A percentile compares a stretch with the other conserved stretches of the same genome.
phyloP scores from a whole-genome alignment of 2,329 filamentous ascomycete species.

The Pseudogymnoascus sp. region DNA sequence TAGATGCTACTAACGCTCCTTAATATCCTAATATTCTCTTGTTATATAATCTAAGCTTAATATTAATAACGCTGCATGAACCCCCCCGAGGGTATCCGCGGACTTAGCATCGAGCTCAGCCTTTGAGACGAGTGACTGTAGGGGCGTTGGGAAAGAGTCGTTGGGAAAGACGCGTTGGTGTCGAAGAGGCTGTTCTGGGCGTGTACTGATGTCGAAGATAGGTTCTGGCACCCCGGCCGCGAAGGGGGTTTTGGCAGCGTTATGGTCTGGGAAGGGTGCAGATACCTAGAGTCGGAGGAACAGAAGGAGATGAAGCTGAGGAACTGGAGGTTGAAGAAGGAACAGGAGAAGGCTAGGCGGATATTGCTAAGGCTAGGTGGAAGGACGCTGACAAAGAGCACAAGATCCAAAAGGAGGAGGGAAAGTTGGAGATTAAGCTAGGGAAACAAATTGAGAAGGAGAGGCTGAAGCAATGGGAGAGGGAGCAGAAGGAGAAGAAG shows the following conservation, averaged over 20 bases:
- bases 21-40: too few relatives aligned
- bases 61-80: background rate
- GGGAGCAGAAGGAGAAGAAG: background rate
- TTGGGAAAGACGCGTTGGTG: background rate
- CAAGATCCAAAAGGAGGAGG: background rate
- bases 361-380: background rate
- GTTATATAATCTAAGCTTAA: too few relatives aligned
- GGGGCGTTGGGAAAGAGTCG: background rate
- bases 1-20: too few relatives aligned
- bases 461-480: background rate
- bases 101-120: background rate
- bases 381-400: background rate
- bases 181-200: background rate
- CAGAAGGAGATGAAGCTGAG: background rate
- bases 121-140: background rate
- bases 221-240: background rate
- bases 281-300: background rate
- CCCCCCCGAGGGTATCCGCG: background rate
- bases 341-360: background rate
- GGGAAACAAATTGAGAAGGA: background rate
- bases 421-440: background rate
- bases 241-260: background rate
- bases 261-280: background rate
- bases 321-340: background rate
- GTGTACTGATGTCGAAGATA: background rate